A percentile compares a stretch with the other conserved stretches of the same genome.
These are phyloP conservation scores for Beta lomatogona DNA, from an alignment of 179 eudicot species.

Conservation along the genomic window DNA sequence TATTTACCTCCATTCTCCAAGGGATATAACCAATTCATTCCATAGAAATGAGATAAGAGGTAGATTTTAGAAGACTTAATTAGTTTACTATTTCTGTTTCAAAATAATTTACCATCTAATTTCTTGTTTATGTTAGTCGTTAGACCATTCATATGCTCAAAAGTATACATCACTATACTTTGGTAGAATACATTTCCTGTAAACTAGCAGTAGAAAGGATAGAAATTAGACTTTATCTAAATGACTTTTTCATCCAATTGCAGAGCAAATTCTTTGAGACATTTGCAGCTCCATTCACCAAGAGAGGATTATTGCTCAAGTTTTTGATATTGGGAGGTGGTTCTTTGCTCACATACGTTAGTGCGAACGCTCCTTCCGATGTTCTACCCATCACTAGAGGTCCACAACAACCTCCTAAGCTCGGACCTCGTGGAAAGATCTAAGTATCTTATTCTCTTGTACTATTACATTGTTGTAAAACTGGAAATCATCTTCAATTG, in stretches of 20 bases:
- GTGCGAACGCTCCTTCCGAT: slow-evolving; percentile 79
- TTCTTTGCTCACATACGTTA: slow-evolving; percentile 70
- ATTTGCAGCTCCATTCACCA: slow-evolving; percentile 97
- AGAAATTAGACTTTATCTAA: neutral
- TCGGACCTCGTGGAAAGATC: slow-evolving; percentile 93
- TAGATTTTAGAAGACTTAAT: no score
- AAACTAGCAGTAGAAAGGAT: neutral
- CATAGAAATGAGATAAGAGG: no score
- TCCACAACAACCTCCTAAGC: slow-evolving; percentile 96
- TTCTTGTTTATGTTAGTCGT: no score
- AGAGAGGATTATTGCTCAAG: slow-evolving; percentile 96
- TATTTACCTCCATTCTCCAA: no score
- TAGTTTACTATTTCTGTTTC: no score
- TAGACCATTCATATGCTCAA: no score
- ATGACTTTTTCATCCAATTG: slow-evolving; percentile 18
- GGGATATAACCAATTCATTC: no score
- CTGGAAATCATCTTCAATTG: slow-evolving; percentile 18
- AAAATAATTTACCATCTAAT: no score
- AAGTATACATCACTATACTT: no score
- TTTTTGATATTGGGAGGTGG: slow-evolving; percentile 95
- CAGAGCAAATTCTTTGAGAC: slow-evolving; percentile 99
- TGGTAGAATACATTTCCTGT: no score
- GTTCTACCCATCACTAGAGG: slow-evolving; percentile 89
- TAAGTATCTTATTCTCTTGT: slow-evolving; percentile 39
- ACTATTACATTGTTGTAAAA: slow-evolving; percentile 22